Evolutionary conservation across 371 early-diverging fungal genomes (phyloP).

Genomic region (Fennellomyces sp.): DNA sequence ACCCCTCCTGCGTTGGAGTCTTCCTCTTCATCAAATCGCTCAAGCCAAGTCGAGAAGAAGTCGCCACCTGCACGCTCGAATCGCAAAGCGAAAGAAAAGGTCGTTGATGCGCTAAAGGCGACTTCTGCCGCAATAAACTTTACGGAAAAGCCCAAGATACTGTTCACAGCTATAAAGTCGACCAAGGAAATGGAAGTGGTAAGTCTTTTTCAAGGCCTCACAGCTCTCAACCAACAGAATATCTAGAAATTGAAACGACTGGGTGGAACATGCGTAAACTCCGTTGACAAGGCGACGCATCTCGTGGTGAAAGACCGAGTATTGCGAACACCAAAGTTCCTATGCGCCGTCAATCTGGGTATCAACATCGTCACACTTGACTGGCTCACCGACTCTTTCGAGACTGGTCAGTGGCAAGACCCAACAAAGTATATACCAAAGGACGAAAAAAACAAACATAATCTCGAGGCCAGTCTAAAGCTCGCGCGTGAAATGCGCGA

Average conservation of each 20-base stretch:
- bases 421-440: slow-evolving; percentile 10
- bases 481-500: background rate
- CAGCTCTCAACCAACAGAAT: too few relatives aligned
- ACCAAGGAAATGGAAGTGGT: too few relatives aligned
- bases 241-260: slow-evolving; percentile 5
- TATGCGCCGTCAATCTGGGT: slow-evolving; percentile 31
- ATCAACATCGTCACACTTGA: slow-evolving; percentile 8
- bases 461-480: slow-evolving; percentile 14
- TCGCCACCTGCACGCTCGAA: too few relatives aligned
- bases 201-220: too few relatives aligned
- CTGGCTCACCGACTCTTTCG: slow-evolving; percentile 18
- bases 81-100: too few relatives aligned
- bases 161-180: too few relatives aligned
- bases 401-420: slow-evolving; percentile 2
- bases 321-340: slow-evolving; percentile 23
- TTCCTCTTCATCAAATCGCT: background rate
- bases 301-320: slow-evolving; percentile 16
- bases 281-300: slow-evolving; percentile 15
- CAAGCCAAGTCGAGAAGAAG: background rate
- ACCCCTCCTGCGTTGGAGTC: background rate
- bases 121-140: too few relatives aligned
- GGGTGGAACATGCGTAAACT: slow-evolving; percentile 10
- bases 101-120: too few relatives aligned
- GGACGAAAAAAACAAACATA: slow-evolving; percentile 15
- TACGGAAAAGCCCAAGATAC: too few relatives aligned